Evolutionary conservation across 257 asterid species (phyloP), one percentile per base, ranked within the genome.

Genomic region (Solanum chmielewskii): DNA sequence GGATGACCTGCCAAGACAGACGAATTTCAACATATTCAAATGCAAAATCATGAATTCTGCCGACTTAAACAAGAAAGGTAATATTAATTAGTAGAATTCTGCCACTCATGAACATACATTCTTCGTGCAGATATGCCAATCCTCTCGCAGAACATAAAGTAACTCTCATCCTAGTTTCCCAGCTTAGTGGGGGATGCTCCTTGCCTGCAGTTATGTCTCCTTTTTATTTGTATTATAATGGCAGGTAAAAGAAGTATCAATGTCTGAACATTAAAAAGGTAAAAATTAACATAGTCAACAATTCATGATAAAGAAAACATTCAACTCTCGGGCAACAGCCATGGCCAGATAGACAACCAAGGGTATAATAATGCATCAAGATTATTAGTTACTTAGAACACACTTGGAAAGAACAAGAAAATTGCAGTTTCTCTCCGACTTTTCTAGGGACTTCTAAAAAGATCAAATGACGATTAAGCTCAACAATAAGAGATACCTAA

Each of bases 101-200:
- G 89, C 89, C 89, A 92, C 97, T 91, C 92, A 96, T 18, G 44
- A 81, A 49, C 85, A 49, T 81, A 81, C 99, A 94, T 23, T 94
- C 97, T 89, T 95, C 98, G 10, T 96, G 99, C 92, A 96, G 90
- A 90, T 93, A 95, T 59, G 95, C 92, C 90, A 96, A 90, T 89
- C 98, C 99, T 90, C 90, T 95, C 21, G 98, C 99, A 84, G 98
- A 94, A 70, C 96, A 98, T 76, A 93, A 62, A 82, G 99, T 95
- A 88, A 96, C 93, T 90, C 93, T 93, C 93, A 95, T 92, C 91
- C 98, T 93, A 64, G 90, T 91, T 66, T 87, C 94, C 99, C 99
- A 96, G 87, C 90, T 92, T 86, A 96, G 86, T 39, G 98, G 90
- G 86, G 92, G 89, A 70, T 87, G 87, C 42, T 89, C 95, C 90